Percentiles rank a stretch among this genome's conserved stretches.
Conservation (phyloP, 257 asterid species). For the Nicotiana benthamiana region DNA sequence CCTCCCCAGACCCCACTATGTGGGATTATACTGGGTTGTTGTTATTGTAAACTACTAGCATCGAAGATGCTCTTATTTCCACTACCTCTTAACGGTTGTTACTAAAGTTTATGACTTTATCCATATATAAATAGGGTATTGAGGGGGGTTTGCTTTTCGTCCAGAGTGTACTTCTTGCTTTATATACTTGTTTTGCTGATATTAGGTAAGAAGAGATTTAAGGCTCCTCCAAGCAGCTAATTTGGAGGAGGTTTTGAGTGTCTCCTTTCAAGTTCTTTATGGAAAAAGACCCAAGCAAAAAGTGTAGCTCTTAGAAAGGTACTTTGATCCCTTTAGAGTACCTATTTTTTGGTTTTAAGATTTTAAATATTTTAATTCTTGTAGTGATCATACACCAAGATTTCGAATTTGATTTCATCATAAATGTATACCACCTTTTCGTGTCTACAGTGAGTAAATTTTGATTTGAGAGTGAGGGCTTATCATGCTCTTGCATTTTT, state of each 20-base stretch:
- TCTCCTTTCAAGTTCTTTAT: slow-evolving; percentile 55
- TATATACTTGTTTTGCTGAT: not conserved
- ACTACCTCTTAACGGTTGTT: slow-evolving; percentile 58
- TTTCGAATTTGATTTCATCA: not conserved
- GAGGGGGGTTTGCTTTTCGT: not conserved
- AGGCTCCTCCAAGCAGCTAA: slow-evolving; percentile 64
- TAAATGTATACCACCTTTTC: not conserved
- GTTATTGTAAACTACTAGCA: slow-evolving; percentile 83
- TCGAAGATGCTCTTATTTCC: slow-evolving; percentile 63
- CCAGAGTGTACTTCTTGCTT: not conserved
- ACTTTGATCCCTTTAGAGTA: not conserved
- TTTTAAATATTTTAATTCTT: not conserved
- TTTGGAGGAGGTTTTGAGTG: slow-evolving; percentile 55
- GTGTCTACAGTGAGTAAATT: not conserved
- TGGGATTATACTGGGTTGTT: too few relatives aligned
- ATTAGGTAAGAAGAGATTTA: slow-evolving; percentile 78
- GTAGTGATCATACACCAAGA: not conserved
- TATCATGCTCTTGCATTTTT: not conserved
- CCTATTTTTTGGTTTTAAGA: not conserved
- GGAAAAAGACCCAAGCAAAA: slow-evolving; percentile 87
- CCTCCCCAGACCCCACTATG: too few relatives aligned
- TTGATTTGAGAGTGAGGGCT: not conserved
- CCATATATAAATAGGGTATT: not conserved
- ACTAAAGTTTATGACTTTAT: not conserved
- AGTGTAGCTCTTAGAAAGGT: slow-evolving; percentile 82